Conservation (phyloP, 176 grass and related monocot genomes). For the Pontederia paniculata region DNA sequence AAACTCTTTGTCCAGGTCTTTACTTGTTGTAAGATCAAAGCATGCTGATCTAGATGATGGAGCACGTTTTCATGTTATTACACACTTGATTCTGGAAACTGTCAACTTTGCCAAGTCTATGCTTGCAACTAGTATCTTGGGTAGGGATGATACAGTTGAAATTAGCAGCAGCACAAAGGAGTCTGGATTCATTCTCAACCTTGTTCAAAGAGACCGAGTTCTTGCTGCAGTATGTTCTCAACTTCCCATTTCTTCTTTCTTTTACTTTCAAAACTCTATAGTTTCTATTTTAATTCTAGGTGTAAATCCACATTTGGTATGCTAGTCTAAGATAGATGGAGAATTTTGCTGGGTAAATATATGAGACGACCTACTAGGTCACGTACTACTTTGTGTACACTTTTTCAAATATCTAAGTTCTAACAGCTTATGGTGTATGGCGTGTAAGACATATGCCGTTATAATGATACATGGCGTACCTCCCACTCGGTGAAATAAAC, state of each 20-base stretch:
- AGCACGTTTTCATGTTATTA: constrained; percentile 73
- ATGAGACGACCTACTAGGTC: not conserved
- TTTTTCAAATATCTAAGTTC: too few species aligned
- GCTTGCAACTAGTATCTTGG: constrained; percentile 63
- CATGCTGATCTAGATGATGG: constrained; percentile 78
- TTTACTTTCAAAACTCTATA: not conserved
- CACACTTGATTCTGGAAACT: constrained; percentile 84
- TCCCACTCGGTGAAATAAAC: too few species aligned
- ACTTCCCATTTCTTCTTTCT: constrained; percentile 21
- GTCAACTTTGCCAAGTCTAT: constrained; percentile 78
- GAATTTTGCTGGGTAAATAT: too few species aligned
- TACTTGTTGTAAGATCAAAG: constrained; percentile 57
- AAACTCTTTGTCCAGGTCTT: constrained; percentile 39
- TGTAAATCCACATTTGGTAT: not conserved
- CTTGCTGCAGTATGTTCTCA: constrained; percentile 41
- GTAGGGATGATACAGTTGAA: constrained; percentile 48
- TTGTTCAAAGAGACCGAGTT: constrained; percentile 89
- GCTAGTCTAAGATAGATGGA: not conserved
- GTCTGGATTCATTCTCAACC: constrained; percentile 72
- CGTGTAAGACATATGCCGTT: too few species aligned
- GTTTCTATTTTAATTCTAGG: not conserved
- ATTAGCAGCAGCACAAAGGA: constrained; percentile 60
- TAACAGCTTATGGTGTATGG: too few species aligned
- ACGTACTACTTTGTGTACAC: not conserved
- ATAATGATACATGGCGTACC: too few species aligned